Evolutionary conservation across 176 grass and related monocot species (phyloP), one percentile per base, ranked within the genome.

Genomic region (Thalia dealbata): DNA sequence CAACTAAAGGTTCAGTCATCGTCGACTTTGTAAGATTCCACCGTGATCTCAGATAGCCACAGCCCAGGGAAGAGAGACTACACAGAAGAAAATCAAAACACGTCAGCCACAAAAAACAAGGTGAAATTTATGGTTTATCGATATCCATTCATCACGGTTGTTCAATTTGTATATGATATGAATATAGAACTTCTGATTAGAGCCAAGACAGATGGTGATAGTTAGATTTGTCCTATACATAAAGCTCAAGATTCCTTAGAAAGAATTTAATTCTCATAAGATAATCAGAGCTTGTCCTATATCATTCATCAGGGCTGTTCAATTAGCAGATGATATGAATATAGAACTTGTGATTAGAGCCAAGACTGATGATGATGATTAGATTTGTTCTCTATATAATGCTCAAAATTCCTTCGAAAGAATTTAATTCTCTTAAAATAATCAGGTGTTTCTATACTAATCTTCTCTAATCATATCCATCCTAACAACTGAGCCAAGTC

Each of bases 41-140:
- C 35, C 13, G 65, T 68, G 65, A 68, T 68, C 18, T 68, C 65
- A 23, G 65, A 68, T 44, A 68, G 65, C 65, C 65, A 68, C 38
- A 68, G 38, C 38, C 65, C 65, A n/a, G 65, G 65, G 65, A 68
- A 68, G 65, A 68, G 65, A 68, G 65, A 44, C 65, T 68, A 44
- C 38, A n/a, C 32, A 68, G 65, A 68, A 43, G 32, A 32, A 45
- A 45, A 23, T 21, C 14, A 27, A 43, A 2, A 68, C 2, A 4
- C 10, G 43, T 44, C 38, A 68, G 30, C 23, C 23, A 23, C 21
- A 43, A 12, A 28, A 63, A 14, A 30, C 61, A 29, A 14, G 24
- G 61, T 24, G 22, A 58, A 7, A 18, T n/a, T 10, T 58, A 19
- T 58, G 3, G 5, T 58, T 58, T 21, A 58, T 58, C 16, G 8